Conservation (phyloP, 2,329 filamentous ascomycete species). For the Arachnomyces sp. region DNA sequence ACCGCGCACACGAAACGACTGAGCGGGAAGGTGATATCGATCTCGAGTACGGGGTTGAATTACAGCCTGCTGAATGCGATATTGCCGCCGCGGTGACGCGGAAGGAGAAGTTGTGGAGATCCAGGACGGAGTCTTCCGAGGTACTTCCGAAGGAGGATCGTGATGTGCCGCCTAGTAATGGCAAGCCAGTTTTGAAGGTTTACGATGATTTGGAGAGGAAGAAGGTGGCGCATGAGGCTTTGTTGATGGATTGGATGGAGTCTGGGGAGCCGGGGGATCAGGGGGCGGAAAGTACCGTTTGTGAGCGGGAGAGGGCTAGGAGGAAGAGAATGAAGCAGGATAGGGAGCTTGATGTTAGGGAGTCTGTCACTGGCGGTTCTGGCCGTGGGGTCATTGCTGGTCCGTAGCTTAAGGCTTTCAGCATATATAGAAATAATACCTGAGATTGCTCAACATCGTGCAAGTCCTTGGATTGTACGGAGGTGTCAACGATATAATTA, state of each 20-base stretch:
- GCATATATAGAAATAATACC: not conserved
- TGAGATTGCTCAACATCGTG: too few relatives aligned
- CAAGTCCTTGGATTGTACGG: too few relatives aligned
- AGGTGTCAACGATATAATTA: too few relatives aligned
- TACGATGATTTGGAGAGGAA: conserved; percentile 22
- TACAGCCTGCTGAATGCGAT: conserved; percentile 27
- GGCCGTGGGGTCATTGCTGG: conserved; percentile 22
- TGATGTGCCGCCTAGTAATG: conserved; percentile 20
- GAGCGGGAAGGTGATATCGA: conserved; percentile 20
- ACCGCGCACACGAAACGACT: conserved; percentile 11
- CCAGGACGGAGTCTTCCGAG: conserved; percentile 25
- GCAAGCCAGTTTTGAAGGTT: too few relatives aligned
- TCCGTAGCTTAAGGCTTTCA: conserved; percentile 12
- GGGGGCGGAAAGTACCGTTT: conserved; percentile 11
- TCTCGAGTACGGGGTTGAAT: conserved; percentile 28
- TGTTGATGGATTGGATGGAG: conserved; percentile 21
- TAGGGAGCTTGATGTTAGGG: conserved; percentile 21
- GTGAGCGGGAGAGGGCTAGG: conserved; percentile 19
- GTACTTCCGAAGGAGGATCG: conserved; percentile 26
- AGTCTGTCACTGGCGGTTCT: conserved; percentile 20
- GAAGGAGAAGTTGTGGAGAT: conserved; percentile 17
- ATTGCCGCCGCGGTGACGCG: conserved; percentile 25
- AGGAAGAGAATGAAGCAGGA: conserved; percentile 21
- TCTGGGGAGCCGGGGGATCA: conserved; percentile 6
- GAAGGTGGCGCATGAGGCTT: conserved; percentile 24